Base-by-base conservation (phyloP, 2,329 filamentous ascomycete species). In the Nothopassalora personata region DNA sequence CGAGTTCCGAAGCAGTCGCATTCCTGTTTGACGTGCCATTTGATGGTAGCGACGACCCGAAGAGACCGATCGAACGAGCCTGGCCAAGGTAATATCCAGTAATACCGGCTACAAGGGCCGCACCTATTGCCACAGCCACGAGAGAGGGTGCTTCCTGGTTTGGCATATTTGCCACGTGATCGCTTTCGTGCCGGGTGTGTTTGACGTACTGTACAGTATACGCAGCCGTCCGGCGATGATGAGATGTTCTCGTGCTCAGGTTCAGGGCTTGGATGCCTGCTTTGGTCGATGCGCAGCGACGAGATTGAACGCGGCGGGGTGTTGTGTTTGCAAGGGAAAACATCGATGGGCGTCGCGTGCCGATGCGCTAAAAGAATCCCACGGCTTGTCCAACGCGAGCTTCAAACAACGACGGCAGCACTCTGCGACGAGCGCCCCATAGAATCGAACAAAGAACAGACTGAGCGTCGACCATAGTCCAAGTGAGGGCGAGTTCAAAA, bases 51-150 rank as follows among this genome's bases (percentile, higher is more conserved):
- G 66, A 80, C 61, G 83, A 82, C 18, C 86, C 81, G 75, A 91
- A 91, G 60, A 96, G 77, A 63, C 90, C 91, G 13, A 96, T 82
- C 39, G 83, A 83, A 19, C 83, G 81, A 18, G 81, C 85, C 71
- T 84, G 81, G 57, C 84, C 84, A 60, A 86, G 73, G 67, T 91
- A 84, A 76, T 93, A 96, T 68, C 92, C 92, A 1, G 85, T 83
- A 56, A 94, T 73, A 66, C 89, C 86, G 63, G 87, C 83, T 58
- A 93, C 77, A 62, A 95, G 82, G 64, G 86, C 86, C 18, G 90
- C 91, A 56, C 86, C 85, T 63, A 93, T 77, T 49, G 91, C 79
- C 59, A 91, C 80, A 61, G 84, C 82, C 13, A 77, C 75, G 11
- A 80, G 80, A 4, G 81, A 83, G 2, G 83, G 80, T 13, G 81